Percentiles rank a stretch among this genome's conserved stretches.
Evolutionary conservation across 306 rosid genomes (phyloP).

Genomic region (Neltuma alba): DNA sequence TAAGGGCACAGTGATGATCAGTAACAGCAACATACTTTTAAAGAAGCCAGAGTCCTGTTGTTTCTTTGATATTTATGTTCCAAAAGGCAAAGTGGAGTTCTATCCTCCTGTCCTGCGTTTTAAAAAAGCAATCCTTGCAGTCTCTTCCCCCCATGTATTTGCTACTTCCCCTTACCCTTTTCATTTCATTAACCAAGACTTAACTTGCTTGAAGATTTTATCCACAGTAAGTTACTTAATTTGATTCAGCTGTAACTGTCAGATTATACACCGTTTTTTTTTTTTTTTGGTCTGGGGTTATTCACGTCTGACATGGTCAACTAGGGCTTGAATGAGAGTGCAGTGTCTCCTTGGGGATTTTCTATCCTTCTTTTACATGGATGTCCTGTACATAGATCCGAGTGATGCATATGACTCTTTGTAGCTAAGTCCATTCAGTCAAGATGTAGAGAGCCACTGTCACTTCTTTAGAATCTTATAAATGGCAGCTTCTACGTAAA

Average conservation of each 20-base stretch:
- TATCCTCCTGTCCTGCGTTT: neutral
- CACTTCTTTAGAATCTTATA: neutral
- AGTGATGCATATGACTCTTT: neutral
- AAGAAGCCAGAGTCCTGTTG: neutral
- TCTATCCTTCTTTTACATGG: neutral
- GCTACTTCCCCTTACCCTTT: neutral
- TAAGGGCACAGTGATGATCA: neutral
- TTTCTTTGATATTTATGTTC: neutral
- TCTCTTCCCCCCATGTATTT: neutral
- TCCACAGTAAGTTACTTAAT: neutral
- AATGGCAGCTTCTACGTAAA: neutral
- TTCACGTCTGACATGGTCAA: neutral
- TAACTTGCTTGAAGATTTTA: neutral
- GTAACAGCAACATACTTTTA: neutral
- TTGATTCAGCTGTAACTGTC: neutral
- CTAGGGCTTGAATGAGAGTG: neutral
- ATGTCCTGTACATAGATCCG: neutral
- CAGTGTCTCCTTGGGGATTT: neutral
- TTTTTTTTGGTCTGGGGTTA: neutral
- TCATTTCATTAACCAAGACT: neutral
- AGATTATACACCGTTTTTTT: neutral
- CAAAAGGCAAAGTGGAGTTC: neutral
- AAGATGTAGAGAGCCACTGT: neutral
- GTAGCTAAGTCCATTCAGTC: neutral
- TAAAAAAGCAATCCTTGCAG: neutral